Conservation (phyloP, 305 asterid genomes). For the Ilex paraguariensis region DNA sequence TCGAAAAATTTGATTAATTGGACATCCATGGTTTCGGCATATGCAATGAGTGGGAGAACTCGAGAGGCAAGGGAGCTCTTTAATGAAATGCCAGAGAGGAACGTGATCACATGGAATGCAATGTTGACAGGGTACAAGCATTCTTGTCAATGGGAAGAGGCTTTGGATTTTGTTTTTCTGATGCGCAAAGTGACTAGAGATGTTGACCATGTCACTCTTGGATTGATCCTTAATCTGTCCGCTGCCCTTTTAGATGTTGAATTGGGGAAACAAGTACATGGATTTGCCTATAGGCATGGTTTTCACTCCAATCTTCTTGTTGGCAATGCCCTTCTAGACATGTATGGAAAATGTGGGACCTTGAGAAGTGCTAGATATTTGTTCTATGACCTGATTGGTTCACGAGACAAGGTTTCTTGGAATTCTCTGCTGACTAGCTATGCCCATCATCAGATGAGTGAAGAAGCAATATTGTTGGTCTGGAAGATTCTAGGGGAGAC, state of each 20-base stretch:
- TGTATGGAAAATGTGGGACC: conserved; percentile 80
- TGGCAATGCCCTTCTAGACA: conserved; percentile 60
- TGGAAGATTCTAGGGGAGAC: conserved; percentile 57
- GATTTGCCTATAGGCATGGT: conserved; percentile 54
- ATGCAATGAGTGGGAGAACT: conserved; percentile 44
- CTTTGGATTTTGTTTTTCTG: conserved; percentile 42
- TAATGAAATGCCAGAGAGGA: conserved; percentile 57
- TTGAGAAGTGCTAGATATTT: conserved; percentile 52
- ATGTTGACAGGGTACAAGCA: conserved; percentile 62
- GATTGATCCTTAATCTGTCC: conserved; percentile 50
- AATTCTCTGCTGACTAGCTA: conserved; percentile 56
- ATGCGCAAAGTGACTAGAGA: conserved; percentile 38
- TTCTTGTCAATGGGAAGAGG: conserved; percentile 57
- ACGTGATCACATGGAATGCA: conserved; percentile 60
- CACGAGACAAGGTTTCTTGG: conserved; percentile 64
- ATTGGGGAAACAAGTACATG: conserved; percentile 75
- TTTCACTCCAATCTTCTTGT: conserved; percentile 37
- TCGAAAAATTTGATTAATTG: conserved; percentile 43
- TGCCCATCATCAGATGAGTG: conserved; percentile 51
- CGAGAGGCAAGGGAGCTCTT: conserved; percentile 53
- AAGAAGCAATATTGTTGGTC: conserved; percentile 47
- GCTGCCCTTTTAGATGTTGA: conserved; percentile 58
- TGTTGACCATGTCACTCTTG: conserved; percentile 59
- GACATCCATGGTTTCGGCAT: conserved; percentile 61
- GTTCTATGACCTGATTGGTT: conserved; percentile 51